Percentiles rank a stretch among this genome's conserved stretches.
Conservation (phyloP, 2,329 filamentous ascomycete genomes). For the Capronia americana region DNA sequence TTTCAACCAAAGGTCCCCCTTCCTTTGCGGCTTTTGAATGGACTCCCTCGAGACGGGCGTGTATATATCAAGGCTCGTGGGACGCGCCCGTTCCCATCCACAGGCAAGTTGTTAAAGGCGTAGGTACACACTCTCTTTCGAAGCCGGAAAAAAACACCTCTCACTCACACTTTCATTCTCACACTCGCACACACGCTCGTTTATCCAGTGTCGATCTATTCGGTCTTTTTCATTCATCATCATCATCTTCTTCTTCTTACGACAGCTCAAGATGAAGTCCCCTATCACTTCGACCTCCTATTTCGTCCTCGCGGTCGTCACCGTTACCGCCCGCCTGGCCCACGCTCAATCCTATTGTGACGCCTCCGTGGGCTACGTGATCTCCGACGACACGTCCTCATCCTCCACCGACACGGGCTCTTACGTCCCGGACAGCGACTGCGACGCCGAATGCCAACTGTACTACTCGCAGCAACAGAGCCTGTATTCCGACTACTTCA, state of each 20-base stretch:
- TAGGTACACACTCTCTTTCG: not conserved
- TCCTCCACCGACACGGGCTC: not conserved
- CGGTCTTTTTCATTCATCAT: not conserved
- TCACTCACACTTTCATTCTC: not conserved
- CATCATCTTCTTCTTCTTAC: not conserved
- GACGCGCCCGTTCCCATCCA: not conserved
- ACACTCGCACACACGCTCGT: not conserved
- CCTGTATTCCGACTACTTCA: not conserved
- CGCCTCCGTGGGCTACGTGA: not conserved
- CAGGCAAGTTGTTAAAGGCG: not conserved
- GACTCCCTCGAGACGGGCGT: not conserved
- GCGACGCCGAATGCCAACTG: conserved; percentile 3
- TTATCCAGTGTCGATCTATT: not conserved
- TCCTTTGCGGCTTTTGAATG: not conserved
- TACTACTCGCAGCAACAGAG: not conserved
- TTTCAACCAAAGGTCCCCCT: not conserved
- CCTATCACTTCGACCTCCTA: not conserved
- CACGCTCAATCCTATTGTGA: not conserved
- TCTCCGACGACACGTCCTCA: not conserved
- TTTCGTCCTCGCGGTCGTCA: not conserved
- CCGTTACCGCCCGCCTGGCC: not conserved
- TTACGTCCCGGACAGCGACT: not conserved
- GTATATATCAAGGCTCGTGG: not conserved
- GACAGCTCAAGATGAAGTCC: not conserved
- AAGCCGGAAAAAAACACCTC: not conserved